Evolutionary conservation across 371 early-diverging fungal genomes (phyloP).

Genomic region (Mucor indicus): DNA sequence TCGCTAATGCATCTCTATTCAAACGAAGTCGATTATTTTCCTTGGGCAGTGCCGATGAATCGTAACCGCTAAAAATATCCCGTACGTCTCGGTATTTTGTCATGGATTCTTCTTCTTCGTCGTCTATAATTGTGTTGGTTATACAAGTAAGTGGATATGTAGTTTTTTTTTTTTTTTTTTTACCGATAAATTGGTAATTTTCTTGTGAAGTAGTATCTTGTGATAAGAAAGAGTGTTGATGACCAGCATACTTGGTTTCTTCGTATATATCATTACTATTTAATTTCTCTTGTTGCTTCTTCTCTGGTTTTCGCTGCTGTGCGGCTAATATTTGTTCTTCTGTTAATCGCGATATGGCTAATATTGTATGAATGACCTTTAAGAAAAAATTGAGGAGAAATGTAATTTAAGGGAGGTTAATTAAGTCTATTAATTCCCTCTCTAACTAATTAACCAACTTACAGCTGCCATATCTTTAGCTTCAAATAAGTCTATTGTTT

Average conservation of each 20-base stretch:
- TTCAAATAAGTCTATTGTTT: conserved; percentile 89
- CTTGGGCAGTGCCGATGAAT: background rate
- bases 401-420: background rate
- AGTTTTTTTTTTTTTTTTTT: too few species aligned
- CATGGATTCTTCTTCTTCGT: background rate
- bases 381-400: background rate
- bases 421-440: too few species aligned
- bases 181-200: too few species aligned
- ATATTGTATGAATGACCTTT: conserved; percentile 39
- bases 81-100: conserved; percentile 35
- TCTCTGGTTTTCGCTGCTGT: background rate
- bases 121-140: too few species aligned
- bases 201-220: too few species aligned
- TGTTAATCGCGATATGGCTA: conserved; percentile 26
- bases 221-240: too few species aligned
- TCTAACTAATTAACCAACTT: too few species aligned
- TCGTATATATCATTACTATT: too few species aligned
- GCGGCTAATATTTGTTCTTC: conserved; percentile 15
- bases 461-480: conserved; percentile 82
- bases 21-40: conserved; percentile 1
- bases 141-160: too few species aligned
- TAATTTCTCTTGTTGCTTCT: background rate
- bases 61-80: conserved; percentile 26
- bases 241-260: too few species aligned
- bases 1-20: conserved; percentile 10